Base-by-base conservation (phyloP, 352 stramenopile genomes). In the Phytophthora meadii region DNA sequence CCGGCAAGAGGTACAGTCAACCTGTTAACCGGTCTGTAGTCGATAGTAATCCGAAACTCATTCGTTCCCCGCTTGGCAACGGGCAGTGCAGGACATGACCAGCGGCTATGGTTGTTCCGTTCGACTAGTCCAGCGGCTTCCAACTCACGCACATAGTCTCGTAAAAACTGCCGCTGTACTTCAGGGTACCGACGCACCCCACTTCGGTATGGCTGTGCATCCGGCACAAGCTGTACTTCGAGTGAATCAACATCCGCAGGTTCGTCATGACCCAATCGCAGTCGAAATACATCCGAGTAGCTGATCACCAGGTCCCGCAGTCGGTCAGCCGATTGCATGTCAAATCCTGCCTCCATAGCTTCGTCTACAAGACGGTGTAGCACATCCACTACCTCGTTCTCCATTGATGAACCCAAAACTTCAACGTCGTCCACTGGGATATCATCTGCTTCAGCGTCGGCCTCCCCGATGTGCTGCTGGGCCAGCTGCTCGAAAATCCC, bases 401-500 rank as follows among this genome's bases (percentile, higher is more conserved):
- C 40, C 4, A 5, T 22, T 1, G 0, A 17, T 12, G 14, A 24
- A 1, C 56, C 58, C 1, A 53, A 11, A 15, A 66, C 30, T 1
- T 66, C 58, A n/a, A 54, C 28, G 8, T 66, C 14, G 10, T 50
- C 25, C 6, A 36, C 42, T 10, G 34, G 45, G 6, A 60, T 27
- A 14, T 60, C 58, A 17, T 66, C 58, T 11, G 58, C 58, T 5
- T 54, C 49, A 5, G 4, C 17, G 10, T 66, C 58, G 10, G 47
- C 48, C 1, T 10, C 39, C 0, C 32, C 41, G n/a, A 49, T 17
- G 14, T 39, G 25, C 5, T 56, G 59, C n/a, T 68, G 60, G 27
- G 37, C 60, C 19, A 67, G 14, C 9, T 56, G 60, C 27, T 68
- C 50, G 44, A 68, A 55, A 5, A 28, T 12, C 1, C 19, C 50